phyloP scores from a whole-genome alignment of 768 basidiomycete genomes.

The Lentinula guzmanii region DNA sequence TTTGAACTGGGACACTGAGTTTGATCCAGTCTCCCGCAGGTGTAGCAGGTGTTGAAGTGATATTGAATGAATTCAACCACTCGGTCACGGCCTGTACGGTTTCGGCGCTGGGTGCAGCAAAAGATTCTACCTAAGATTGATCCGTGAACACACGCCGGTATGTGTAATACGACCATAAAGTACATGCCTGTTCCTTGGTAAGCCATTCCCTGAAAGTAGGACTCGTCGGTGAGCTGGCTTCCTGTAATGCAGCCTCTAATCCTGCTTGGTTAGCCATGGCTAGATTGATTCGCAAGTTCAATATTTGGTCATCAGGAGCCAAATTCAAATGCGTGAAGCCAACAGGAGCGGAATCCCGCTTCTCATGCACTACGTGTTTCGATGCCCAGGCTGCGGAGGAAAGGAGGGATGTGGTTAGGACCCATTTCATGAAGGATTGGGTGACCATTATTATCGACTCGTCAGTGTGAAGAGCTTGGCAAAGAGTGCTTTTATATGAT shows the following conservation, averaged over 20 bases:
- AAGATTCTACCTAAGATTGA: conserved; percentile 13
- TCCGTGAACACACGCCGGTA: neutral
- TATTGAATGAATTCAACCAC: conserved; percentile 28
- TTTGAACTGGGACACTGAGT: conserved; percentile 23
- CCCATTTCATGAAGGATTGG: neutral
- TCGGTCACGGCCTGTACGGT: conserved; percentile 26
- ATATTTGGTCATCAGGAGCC: conserved; percentile 13
- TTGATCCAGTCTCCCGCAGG: conserved; percentile 29
- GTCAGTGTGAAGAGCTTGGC: neutral
- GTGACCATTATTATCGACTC: conserved; percentile 1
- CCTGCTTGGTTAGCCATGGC: conserved; percentile 23
- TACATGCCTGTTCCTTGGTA: conserved; percentile 23
- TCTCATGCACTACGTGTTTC: conserved; percentile 14
- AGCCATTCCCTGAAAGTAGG: conserved; percentile 24
- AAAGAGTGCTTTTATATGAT: neutral
- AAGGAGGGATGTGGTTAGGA: neutral
- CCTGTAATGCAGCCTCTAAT: conserved; percentile 23
- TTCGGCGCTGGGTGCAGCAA: conserved; percentile 9
- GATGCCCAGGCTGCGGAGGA: neutral
- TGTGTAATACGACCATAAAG: neutral
- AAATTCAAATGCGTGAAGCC: conserved; percentile 17
- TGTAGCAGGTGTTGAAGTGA: conserved; percentile 12
- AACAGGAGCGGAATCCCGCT: conserved; percentile 14
- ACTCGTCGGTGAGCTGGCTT: conserved; percentile 23
- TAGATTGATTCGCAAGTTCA: conserved; percentile 27